These are phyloP conservation scores for Penicillium sp. DNA, from an alignment of 2,329 filamentous ascomycete genomes.

Conservation along the genomic window DNA sequence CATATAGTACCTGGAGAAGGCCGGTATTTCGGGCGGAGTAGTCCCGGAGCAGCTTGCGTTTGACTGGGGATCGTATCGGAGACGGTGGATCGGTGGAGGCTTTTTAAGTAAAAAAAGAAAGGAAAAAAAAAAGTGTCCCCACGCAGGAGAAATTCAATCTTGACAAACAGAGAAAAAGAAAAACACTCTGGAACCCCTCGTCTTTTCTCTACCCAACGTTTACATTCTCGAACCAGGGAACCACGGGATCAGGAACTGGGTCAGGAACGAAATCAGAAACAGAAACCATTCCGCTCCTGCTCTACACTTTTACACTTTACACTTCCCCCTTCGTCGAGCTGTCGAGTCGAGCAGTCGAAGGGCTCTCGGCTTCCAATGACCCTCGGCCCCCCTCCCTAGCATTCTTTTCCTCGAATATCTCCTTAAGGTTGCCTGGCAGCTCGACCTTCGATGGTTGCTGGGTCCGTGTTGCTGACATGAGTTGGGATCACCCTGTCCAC, in stretches of 20 bases:
- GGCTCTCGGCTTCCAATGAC: constrained; percentile 4
- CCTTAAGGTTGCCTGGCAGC: constrained; percentile 35
- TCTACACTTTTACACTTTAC: background rate
- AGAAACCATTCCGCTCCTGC: background rate
- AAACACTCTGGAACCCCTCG: constrained; percentile 25
- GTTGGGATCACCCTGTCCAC: constrained; percentile 48
- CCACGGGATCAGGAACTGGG: background rate
- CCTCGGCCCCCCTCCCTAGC: constrained; percentile 19
- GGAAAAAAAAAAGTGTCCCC: constrained; percentile 16
- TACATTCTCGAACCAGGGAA: background rate
- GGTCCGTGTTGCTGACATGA: constrained; percentile 45
- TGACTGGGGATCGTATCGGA: background rate
- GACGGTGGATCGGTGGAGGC: constrained; percentile 33
- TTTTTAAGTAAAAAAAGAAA: constrained; percentile 5
- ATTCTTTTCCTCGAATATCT: constrained; percentile 29
- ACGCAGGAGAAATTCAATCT: constrained; percentile 18
- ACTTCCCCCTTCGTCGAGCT: background rate
- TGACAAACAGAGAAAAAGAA: constrained; percentile 39
- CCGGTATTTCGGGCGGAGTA: too few relatives aligned
- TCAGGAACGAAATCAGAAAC: too few relatives aligned
- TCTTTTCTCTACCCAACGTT: background rate
- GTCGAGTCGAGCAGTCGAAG: background rate
- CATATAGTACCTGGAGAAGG: too few relatives aligned
- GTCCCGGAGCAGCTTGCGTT: background rate
- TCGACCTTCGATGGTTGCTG: constrained; percentile 40